phyloP scores from a whole-genome alignment of 2,329 filamentous ascomycete species.

The Fusarium nygamai region DNA sequence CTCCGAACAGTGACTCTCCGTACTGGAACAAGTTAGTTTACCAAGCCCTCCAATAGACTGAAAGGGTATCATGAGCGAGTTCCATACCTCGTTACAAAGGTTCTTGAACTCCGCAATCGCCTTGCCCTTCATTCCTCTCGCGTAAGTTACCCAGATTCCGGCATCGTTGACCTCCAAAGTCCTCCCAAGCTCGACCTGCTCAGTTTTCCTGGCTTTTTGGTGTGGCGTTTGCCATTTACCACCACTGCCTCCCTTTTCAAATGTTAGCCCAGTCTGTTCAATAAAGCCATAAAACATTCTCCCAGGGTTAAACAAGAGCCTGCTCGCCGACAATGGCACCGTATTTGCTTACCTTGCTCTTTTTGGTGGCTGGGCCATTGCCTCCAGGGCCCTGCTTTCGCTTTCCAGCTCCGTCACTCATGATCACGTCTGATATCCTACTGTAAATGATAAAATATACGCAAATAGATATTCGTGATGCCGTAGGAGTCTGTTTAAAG shows the following conservation, averaged over 20 bases:
- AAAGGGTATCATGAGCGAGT: neutral
- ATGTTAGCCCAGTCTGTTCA: constrained; percentile 18
- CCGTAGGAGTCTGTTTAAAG: neutral
- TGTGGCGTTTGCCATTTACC: constrained; percentile 71
- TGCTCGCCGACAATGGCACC: neutral
- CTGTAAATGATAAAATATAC: neutral
- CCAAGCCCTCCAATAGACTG: neutral
- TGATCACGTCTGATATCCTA: constrained; percentile 14
- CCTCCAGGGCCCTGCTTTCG: constrained; percentile 48
- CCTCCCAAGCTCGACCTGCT: constrained; percentile 54
- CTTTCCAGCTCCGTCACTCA: constrained; percentile 49
- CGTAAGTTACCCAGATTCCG: constrained; percentile 83
- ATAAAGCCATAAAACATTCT: neutral
- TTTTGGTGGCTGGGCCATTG: constrained; percentile 47
- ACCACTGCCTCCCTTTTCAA: constrained; percentile 58
- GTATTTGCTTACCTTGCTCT: constrained; percentile 51
- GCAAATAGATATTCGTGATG: neutral
- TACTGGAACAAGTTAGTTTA: constrained; percentile 59
- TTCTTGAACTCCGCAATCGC: constrained; percentile 73
- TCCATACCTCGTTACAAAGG: constrained; percentile 71
- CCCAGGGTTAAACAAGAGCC: neutral
- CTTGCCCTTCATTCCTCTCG: constrained; percentile 75
- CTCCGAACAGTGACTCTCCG: constrained; percentile 68
- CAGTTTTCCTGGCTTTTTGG: constrained; percentile 61
- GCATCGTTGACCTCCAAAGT: constrained; percentile 73